Evolutionary conservation across 148 eudicot genomes (phyloP).

Genomic region (Rhododendron vialii): DNA sequence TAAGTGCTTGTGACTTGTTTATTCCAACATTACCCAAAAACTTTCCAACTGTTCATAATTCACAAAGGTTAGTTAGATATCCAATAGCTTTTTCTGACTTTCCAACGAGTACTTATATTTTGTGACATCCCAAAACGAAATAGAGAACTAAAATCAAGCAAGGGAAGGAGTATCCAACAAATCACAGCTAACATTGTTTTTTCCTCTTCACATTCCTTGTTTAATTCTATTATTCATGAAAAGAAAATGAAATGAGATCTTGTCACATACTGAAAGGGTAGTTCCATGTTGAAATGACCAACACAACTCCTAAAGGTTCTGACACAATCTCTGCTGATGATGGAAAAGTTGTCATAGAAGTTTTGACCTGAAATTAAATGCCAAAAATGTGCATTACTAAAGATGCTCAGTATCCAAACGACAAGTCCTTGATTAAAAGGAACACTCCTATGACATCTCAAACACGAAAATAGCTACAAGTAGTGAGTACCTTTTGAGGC

Average conservation of each 20-base stretch:
- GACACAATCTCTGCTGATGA: slow-evolving; percentile 64
- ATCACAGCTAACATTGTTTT: background rate
- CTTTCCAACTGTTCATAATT: background rate
- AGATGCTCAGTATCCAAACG: background rate
- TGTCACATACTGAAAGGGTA: slow-evolving; percentile 74
- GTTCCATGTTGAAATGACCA: slow-evolving; percentile 83
- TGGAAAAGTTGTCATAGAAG: slow-evolving; percentile 45
- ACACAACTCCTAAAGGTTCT: slow-evolving; percentile 66
- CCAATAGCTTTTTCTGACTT: background rate
- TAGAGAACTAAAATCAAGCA: background rate
- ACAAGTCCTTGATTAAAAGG: background rate
- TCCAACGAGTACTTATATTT: background rate
- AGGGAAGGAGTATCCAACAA: background rate
- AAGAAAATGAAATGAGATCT: background rate
- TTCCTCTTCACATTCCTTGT: background rate
- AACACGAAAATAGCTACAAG: background rate
- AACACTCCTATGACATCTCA: background rate
- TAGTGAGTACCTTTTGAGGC: slow-evolving; percentile 46
- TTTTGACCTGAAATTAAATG: slow-evolving; percentile 43
- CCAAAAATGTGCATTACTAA: background rate
- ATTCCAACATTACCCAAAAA: background rate
- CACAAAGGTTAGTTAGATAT: background rate
- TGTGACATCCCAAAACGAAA: background rate
- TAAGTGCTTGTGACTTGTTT: background rate
- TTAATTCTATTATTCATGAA: background rate